phyloP scores from a whole-genome alignment of 2,329 filamentous ascomycete species.

The Teratosphaeria zuluensis region DNA sequence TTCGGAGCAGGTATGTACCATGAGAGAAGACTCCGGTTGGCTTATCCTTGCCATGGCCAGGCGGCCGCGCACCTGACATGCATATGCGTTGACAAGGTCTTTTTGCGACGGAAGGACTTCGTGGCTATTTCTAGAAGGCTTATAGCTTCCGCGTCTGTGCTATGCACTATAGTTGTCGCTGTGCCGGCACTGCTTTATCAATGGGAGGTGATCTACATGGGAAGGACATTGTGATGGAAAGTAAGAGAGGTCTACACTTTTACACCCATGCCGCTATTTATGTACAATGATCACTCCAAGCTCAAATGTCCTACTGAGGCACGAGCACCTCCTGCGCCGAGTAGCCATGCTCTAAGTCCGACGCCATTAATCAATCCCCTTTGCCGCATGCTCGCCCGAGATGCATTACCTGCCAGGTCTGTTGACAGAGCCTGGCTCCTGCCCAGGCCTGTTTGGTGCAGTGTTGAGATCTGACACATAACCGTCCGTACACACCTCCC shows the following conservation, averaged over 20 bases:
- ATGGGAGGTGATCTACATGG: not conserved
- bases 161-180: not conserved
- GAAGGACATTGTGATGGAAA: not conserved
- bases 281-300: not conserved
- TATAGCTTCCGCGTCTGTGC: not conserved
- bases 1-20: too few species aligned
- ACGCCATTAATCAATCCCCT: not conserved
- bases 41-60: not conserved
- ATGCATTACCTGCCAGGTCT: not conserved
- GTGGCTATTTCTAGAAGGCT: not conserved
- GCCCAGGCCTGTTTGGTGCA: not conserved
- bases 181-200: not conserved
- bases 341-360: not conserved
- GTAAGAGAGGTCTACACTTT: not conserved
- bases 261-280: not conserved
- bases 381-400: not conserved
- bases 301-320: not conserved
- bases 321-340: not conserved
- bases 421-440: not conserved
- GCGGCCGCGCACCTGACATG: not conserved
- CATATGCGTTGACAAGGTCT: not conserved
- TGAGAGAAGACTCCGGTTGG: too few species aligned
- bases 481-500: not conserved
- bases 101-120: not conserved
- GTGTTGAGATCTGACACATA: not conserved